phyloP scores from a whole-genome alignment of 192 early-diverging fungal genomes.

The Geranomyces variabilis region DNA sequence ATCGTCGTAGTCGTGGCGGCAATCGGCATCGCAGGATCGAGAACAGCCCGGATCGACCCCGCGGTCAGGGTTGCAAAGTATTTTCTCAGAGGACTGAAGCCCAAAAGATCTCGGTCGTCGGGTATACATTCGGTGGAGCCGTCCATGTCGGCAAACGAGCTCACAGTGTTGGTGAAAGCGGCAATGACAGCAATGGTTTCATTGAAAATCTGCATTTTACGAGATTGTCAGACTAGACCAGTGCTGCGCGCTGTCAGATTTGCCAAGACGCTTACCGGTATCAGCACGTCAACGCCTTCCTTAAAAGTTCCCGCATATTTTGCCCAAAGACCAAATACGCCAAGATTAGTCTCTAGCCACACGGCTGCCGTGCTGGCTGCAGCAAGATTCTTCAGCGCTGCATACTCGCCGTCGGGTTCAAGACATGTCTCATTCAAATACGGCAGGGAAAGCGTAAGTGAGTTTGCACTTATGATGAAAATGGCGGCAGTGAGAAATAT shows the following conservation, averaged over 20 bases:
- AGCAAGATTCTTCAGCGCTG: constrained; percentile 5
- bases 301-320: constrained; percentile 33
- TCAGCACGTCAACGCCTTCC: constrained; percentile 6
- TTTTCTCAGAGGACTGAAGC: constrained; percentile 34
- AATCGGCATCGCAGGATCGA: neutral
- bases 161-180: constrained; percentile 37
- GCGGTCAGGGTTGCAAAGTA: constrained; percentile 24
- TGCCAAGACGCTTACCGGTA: constrained; percentile 3
- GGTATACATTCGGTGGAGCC: constrained; percentile 37
- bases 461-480: neutral
- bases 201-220: neutral
- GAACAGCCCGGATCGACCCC: neutral
- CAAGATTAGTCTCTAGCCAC: constrained; percentile 29
- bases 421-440: too few species aligned
- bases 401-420: neutral
- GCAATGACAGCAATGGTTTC: constrained; percentile 32
- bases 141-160: constrained; percentile 53
- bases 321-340: constrained; percentile 28
- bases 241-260: neutral
- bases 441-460: too few species aligned
- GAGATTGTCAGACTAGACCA: neutral
- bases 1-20: neutral
- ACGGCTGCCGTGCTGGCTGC: constrained; percentile 6
- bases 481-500: constrained; percentile 3
- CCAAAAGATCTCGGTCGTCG: constrained; percentile 42